Percentiles rank a stretch among this genome's conserved stretches.
Conservation (phyloP, 257 asterid species). For the Plantago major region DNA sequence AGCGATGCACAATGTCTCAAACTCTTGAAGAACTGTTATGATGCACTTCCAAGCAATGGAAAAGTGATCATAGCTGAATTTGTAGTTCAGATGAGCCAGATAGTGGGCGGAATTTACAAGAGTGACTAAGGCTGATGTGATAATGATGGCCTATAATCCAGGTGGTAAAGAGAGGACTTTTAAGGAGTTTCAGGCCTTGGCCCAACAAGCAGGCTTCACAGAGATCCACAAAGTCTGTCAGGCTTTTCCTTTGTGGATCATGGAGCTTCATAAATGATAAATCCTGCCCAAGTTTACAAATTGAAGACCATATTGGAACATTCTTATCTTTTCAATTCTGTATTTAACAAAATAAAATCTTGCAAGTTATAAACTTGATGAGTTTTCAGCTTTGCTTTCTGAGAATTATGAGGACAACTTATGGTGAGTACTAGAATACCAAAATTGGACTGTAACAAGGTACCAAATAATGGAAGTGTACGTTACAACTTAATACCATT, state of each 20-base stretch:
- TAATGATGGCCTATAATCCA: constrained; percentile 45
- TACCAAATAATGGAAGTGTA: too few relatives aligned
- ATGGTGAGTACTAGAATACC: too few relatives aligned
- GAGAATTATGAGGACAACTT: too few relatives aligned
- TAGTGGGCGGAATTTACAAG: constrained; percentile 13
- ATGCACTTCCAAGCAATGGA: constrained; percentile 43
- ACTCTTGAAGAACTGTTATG: constrained; percentile 42
- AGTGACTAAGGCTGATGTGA: constrained; percentile 33
- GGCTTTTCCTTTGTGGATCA: constrained; percentile 44
- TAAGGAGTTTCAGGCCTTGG: constrained; percentile 45
- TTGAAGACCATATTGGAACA: too few relatives aligned
- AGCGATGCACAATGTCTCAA: constrained; percentile 45
- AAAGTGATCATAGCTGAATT: constrained; percentile 47
- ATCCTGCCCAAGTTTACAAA: too few relatives aligned
- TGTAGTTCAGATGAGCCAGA: constrained; percentile 41
- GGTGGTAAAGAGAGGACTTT: constrained; percentile 62
- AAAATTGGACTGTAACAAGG: too few relatives aligned
- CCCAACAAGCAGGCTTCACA: constrained; percentile 41
- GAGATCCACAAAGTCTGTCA: constrained; percentile 32
- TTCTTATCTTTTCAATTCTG: too few relatives aligned
- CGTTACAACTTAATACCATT: too few relatives aligned
- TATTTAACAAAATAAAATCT: too few relatives aligned
- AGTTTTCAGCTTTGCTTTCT: too few relatives aligned
- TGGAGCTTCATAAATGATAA: constrained; percentile 41
- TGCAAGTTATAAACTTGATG: too few relatives aligned